These are phyloP conservation scores for Kluyveromyces sp. DNA, from an alignment of 1,139 yeast species.

Conservation along the genomic window DNA sequence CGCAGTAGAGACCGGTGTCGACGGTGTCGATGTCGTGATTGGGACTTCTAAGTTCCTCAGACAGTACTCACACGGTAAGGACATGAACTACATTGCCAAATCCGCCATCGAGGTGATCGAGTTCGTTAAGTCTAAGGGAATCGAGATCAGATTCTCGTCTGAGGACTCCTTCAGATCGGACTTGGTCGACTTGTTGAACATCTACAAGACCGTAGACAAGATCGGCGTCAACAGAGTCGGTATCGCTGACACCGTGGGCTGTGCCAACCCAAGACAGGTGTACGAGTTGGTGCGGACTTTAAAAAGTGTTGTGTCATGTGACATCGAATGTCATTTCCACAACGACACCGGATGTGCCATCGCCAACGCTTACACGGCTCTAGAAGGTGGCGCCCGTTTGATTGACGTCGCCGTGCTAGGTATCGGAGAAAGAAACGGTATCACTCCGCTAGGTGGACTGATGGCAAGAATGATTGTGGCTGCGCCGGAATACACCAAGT, in stretches of 20 bases:
- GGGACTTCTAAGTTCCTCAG: constrained; percentile 95
- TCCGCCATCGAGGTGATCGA: constrained; percentile 95
- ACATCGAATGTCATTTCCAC: constrained; percentile 98
- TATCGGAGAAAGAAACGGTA: constrained; percentile 98
- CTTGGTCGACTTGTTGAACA: constrained; percentile 87
- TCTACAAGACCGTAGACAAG: constrained; percentile 93
- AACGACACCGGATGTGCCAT: constrained; percentile 99
- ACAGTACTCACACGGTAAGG: constrained; percentile 95
- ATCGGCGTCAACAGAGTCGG: constrained; percentile 98
- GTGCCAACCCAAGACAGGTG: constrained; percentile 98
- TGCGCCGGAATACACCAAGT: constrained; percentile 89
- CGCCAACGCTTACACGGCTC: constrained; percentile 96
- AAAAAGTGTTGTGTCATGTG: constrained; percentile 90
- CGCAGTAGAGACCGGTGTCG: constrained; percentile 97
- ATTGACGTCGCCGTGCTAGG: constrained; percentile 95
- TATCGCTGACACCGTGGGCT: constrained; percentile 98
- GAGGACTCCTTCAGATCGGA: constrained; percentile 98
- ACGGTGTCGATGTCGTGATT: constrained; percentile 97
- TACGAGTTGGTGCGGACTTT: constrained; percentile 92
- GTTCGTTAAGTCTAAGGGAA: constrained; percentile 94
- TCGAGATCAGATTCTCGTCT: constrained; percentile 92
- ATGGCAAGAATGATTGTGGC: constrained; percentile 99
- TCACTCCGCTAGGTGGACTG: constrained; percentile 93
- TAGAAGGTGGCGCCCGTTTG: constrained; percentile 95
- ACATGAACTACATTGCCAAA: constrained; percentile 96